A percentile compares a stretch with the other conserved stretches of the same genome.
Evolutionary conservation across 306 rosid genomes (phyloP).

Genomic region (Calophaca sinica): DNA sequence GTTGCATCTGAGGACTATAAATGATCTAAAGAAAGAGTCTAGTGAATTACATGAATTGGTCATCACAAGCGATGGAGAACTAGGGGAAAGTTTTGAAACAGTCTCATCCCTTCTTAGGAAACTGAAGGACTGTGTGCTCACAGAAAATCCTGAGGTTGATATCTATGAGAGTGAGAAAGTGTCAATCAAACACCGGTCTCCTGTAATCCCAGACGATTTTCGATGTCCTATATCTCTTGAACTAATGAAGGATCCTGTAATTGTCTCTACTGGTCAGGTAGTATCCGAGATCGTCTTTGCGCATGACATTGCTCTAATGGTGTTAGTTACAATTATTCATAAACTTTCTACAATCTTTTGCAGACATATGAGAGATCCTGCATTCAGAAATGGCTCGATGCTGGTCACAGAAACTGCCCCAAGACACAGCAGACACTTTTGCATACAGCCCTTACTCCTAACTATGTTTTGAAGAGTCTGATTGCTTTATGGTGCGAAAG

Average conservation of each 20-base stretch:
- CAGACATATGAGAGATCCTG: conserved; percentile 95
- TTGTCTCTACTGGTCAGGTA: conserved; percentile 99
- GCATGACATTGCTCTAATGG: not conserved
- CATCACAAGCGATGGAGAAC: conserved; percentile 63
- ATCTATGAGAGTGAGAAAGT: conserved; percentile 57
- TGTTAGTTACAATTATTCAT: conserved; percentile 28
- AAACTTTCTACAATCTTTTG: conserved; percentile 47
- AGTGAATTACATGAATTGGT: conserved; percentile 76
- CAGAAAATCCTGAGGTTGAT: conserved; percentile 67
- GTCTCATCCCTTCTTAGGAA: conserved; percentile 78
- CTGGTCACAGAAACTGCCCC: conserved; percentile 95
- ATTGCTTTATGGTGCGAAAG: conserved; percentile 96
- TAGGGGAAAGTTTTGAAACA: conserved; percentile 58
- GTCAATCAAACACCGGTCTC: conserved; percentile 83
- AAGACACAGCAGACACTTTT: conserved; percentile 87
- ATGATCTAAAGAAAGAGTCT: conserved; percentile 85
- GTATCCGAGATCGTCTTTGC: conserved; percentile 22
- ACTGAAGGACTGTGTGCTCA: conserved; percentile 63
- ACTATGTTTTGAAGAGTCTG: conserved; percentile 94
- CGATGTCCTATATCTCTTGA: conserved; percentile 98
- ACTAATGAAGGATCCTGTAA: conserved; percentile 95
- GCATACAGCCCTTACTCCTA: conserved; percentile 96
- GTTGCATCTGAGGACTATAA: conserved; percentile 74
- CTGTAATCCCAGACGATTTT: conserved; percentile 96
- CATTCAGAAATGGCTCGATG: conserved; percentile 98